Percentiles rank a stretch among this genome's conserved stretches.
Conservation (phyloP, 371 early-diverging fungal species). For the Mortierella sp. region DNA sequence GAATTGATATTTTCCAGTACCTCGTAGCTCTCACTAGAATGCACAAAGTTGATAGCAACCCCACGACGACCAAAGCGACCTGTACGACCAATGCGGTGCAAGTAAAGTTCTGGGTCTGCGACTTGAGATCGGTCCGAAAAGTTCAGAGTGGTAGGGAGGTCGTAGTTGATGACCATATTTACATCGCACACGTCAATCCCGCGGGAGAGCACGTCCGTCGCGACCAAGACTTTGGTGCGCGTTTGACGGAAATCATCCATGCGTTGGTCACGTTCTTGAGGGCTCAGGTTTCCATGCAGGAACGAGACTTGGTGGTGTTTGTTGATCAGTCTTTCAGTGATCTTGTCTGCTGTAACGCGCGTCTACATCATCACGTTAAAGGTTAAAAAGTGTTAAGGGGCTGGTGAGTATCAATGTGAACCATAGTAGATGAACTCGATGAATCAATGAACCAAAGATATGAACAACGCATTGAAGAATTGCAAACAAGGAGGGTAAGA, state of each 20-base stretch:
- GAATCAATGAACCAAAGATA: too few relatives aligned
- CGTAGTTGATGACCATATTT: conserved; percentile 98
- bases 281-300: conserved; percentile 88
- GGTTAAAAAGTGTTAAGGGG: background rate
- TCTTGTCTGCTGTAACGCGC: conserved; percentile 84
- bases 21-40: conserved; percentile 72
- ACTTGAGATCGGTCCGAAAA: conserved; percentile 12
- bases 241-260: conserved; percentile 94
- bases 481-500: background rate
- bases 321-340: conserved; percentile 77
- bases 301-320: conserved; percentile 87
- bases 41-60: conserved; percentile 96
- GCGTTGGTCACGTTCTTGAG: conserved; percentile 87
- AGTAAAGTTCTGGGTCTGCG: conserved; percentile 94
- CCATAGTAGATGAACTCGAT: too few relatives aligned
- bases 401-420: background rate
- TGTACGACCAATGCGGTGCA: conserved; percentile 99
- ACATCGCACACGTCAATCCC: conserved; percentile 98
- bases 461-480: background rate
- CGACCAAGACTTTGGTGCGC: conserved; percentile 92
- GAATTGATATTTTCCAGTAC: conserved; percentile 80
- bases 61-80: conserved; percentile 98
- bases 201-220: conserved; percentile 97
- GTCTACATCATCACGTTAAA: conserved; percentile 55
- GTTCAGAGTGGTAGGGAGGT: conserved; percentile 80